Evolutionary conservation across 768 basidiomycete genomes (phyloP).

Genomic region (Tubosaeta sp.): DNA sequence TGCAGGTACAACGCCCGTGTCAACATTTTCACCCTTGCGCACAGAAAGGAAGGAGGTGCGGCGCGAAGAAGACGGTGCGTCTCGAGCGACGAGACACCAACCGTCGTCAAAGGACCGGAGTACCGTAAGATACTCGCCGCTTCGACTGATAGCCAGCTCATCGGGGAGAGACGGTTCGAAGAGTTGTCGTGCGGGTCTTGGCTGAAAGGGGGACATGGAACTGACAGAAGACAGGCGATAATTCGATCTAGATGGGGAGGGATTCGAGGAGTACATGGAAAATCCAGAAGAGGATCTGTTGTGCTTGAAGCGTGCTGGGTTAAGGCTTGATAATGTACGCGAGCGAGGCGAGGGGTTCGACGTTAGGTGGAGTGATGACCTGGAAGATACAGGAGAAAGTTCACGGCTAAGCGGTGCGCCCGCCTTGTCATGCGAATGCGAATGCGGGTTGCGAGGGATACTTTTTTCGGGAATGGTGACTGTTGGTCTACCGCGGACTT

Average conservation of each 20-base stretch:
- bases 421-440: conserved; percentile 41
- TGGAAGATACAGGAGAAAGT: conserved; percentile 38
- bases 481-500: conserved; percentile 39
- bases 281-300: conserved; percentile 30
- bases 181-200: conserved; percentile 57
- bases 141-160: conserved; percentile 51
- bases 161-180: conserved; percentile 72
- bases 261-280: conserved; percentile 38
- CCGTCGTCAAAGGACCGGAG: conserved; percentile 73
- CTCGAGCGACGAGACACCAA: conserved; percentile 71
- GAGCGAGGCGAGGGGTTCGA: conserved; percentile 11
- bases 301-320: conserved; percentile 23
- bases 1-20: conserved; percentile 69
- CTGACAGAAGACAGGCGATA: conserved; percentile 9
- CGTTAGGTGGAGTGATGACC: conserved; percentile 22
- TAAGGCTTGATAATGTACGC: conserved; percentile 17
- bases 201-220: conserved; percentile 30
- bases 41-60: conserved; percentile 29
- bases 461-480: conserved; percentile 54
- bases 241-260: conserved; percentile 2
- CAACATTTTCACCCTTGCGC: conserved; percentile 39
- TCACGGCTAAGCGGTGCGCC: conserved; percentile 37
- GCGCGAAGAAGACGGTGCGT: conserved; percentile 37
- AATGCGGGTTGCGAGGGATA: conserved; percentile 35
- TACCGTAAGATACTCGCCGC: conserved; percentile 59